phyloP scores from a whole-genome alignment of 1,139 yeast species.

The Geotrichum carabidarum region DNA sequence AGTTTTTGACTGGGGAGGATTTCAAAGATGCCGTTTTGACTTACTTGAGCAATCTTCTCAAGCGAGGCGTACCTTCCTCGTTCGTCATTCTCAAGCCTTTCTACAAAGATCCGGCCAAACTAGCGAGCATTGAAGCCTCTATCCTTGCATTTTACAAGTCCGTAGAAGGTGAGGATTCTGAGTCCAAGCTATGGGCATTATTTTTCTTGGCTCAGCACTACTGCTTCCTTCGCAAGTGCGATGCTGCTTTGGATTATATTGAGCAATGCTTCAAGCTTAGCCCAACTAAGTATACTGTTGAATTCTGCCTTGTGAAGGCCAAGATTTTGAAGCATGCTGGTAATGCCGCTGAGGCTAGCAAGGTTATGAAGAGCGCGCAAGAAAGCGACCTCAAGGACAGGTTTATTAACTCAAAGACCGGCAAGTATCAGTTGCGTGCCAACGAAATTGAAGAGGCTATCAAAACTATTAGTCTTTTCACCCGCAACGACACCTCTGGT shows the following conservation, averaged over 20 bases:
- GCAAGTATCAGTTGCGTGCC: conserved; percentile 80
- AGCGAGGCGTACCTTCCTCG: conserved; percentile 84
- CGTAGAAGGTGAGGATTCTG: conserved; percentile 40
- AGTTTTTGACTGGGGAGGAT: conserved; percentile 56
- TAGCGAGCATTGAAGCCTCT: conserved; percentile 47
- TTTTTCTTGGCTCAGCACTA: conserved; percentile 81
- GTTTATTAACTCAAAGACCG: conserved; percentile 82
- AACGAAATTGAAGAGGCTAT: conserved; percentile 71
- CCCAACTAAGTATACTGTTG: conserved; percentile 55
- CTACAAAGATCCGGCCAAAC: conserved; percentile 52
- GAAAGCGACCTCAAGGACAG: conserved; percentile 81
- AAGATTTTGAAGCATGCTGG: conserved; percentile 72
- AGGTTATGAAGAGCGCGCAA: conserved; percentile 66
- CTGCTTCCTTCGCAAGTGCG: conserved; percentile 49
- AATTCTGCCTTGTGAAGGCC: conserved; percentile 74
- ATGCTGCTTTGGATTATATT: conserved; percentile 51
- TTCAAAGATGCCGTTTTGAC: conserved; percentile 45
- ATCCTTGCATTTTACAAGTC: conserved; percentile 47
- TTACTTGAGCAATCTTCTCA: conserved; percentile 59
- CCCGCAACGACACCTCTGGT: conserved; percentile 69
- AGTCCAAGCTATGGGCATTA: conserved; percentile 65
- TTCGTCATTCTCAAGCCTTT: conserved; percentile 81
- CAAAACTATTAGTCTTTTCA: conserved; percentile 68
- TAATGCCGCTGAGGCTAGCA: conserved; percentile 55
- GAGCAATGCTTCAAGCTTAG: conserved; percentile 66